Percentiles rank a stretch among this genome's conserved stretches.
Evolutionary conservation across 129 eudicot genomes (phyloP).

Genomic region (Logfia minima): DNA sequence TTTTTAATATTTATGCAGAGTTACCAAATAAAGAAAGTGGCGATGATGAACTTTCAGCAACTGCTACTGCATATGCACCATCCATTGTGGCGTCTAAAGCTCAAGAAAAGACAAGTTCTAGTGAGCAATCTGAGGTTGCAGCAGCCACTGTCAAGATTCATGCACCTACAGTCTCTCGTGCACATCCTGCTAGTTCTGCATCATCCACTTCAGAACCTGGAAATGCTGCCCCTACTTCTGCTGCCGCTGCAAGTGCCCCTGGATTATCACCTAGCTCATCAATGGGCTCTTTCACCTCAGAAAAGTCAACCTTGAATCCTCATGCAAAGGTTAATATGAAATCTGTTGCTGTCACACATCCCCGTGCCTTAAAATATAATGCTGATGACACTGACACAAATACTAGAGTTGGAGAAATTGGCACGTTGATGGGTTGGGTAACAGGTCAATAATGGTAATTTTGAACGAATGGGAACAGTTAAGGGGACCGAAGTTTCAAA

Average conservation of each 20-base stretch:
- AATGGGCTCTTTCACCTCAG: conserved; percentile 78
- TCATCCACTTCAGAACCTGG: conserved; percentile 65
- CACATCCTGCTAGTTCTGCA: conserved; percentile 58
- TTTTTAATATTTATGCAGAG: conserved; percentile 21
- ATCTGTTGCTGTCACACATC: not conserved
- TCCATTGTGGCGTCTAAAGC: conserved; percentile 39
- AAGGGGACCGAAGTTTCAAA: not conserved
- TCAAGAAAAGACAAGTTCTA: conserved; percentile 44
- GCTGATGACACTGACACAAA: not conserved
- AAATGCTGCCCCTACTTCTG: conserved; percentile 51
- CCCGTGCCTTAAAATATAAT: not conserved
- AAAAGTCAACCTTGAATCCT: conserved; percentile 86
- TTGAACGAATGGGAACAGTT: not conserved
- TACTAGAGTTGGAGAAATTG: conserved; percentile 1
- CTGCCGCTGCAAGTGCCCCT: conserved; percentile 54
- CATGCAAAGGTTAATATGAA: conserved; percentile 70
- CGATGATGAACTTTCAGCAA: conserved; percentile 51
- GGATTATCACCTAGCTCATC: conserved; percentile 87
- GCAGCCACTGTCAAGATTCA: conserved; percentile 22
- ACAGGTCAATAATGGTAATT: not conserved
- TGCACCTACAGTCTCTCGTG: conserved; percentile 36
- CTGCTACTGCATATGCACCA: conserved; percentile 57
- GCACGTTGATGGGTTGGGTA: not conserved
- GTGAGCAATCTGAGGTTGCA: conserved; percentile 43
- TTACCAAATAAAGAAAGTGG: conserved; percentile 40